Conservation (phyloP, 192 early-diverging fungal species). For the Entomortierella beljakovae region DNA sequence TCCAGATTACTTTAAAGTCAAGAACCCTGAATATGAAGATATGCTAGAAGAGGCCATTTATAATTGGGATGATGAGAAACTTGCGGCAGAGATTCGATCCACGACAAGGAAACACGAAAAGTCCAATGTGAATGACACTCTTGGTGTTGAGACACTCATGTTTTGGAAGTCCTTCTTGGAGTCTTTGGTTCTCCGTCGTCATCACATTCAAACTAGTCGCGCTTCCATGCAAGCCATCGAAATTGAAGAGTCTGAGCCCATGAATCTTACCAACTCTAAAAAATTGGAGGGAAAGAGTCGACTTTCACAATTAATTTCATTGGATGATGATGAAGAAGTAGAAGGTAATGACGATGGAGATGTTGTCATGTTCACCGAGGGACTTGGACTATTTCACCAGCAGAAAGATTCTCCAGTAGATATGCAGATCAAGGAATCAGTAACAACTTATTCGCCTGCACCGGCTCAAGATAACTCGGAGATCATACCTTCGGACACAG, state of each 20-base stretch:
- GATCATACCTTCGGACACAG: not conserved
- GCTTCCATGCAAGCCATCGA: no score
- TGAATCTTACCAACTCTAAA: not conserved
- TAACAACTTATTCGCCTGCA: not conserved
- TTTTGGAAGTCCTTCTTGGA: slow-evolving; percentile 58
- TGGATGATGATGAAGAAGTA: slow-evolving; percentile 55
- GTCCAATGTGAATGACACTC: slow-evolving; percentile 47
- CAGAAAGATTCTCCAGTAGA: not conserved
- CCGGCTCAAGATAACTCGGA: no score
- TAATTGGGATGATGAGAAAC: slow-evolving; percentile 34
- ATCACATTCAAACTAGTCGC: not conserved
- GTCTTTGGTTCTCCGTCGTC: slow-evolving; percentile 22
- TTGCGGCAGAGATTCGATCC: slow-evolving; percentile 38
- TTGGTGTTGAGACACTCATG: slow-evolving; percentile 35
- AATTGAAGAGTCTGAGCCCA: not conserved
- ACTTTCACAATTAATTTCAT: slow-evolving; percentile 14
- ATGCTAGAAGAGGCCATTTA: slow-evolving; percentile 53
- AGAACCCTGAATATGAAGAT: slow-evolving; percentile 50
- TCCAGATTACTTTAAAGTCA: slow-evolving; percentile 30
- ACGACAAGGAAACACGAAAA: slow-evolving; percentile 59
- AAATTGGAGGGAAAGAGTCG: slow-evolving; percentile 17
- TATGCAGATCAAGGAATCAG: not conserved
- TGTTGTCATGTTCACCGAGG: not conserved
- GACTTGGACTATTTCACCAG: not conserved
- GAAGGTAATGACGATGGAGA: not conserved